A percentile compares a stretch with the other conserved stretches of the same genome.
Conservation (phyloP, 2,329 filamentous ascomycete genomes). For the Epichloe sp. region DNA sequence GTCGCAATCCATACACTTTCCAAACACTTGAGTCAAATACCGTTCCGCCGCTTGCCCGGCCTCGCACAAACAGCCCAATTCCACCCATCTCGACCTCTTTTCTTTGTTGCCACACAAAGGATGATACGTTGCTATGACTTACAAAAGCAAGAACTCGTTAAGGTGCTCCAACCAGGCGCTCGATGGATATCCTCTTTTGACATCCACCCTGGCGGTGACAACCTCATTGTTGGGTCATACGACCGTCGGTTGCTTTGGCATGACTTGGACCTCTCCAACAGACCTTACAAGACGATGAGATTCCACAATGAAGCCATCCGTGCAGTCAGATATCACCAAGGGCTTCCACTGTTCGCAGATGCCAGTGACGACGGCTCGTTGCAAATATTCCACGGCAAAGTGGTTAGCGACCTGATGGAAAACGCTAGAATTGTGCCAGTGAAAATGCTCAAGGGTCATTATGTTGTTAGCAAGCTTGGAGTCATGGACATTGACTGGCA, state of each 20-base stretch:
- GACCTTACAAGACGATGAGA: slow-evolving; percentile 90
- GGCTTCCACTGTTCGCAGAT: slow-evolving; percentile 79
- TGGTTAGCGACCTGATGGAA: slow-evolving; percentile 88
- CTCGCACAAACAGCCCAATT: slow-evolving; percentile 82
- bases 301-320: slow-evolving; percentile 91
- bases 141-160: slow-evolving; percentile 79
- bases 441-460: slow-evolving; percentile 86
- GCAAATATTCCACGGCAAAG: slow-evolving; percentile 94
- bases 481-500: slow-evolving; percentile 96
- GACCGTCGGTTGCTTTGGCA: slow-evolving; percentile 93
- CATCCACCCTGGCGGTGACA: slow-evolving; percentile 85
- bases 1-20: slow-evolving; percentile 91
- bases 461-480: slow-evolving; percentile 71
- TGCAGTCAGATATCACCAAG: slow-evolving; percentile 74
- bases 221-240: slow-evolving; percentile 87
- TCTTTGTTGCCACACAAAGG: slow-evolving; percentile 93
- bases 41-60: slow-evolving; percentile 67
- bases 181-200: slow-evolving; percentile 90
- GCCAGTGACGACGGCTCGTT: slow-evolving; percentile 88
- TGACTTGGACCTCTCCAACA: slow-evolving; percentile 79
- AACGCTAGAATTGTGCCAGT: slow-evolving; percentile 93
- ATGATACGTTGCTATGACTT: slow-evolving; percentile 91
- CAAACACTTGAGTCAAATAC: slow-evolving; percentile 88
- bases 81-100: slow-evolving; percentile 82
- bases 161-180: slow-evolving; percentile 84